Conservation (phyloP, 495 filamentous ascomycete genomes). For the Penicillium coprophilum region DNA sequence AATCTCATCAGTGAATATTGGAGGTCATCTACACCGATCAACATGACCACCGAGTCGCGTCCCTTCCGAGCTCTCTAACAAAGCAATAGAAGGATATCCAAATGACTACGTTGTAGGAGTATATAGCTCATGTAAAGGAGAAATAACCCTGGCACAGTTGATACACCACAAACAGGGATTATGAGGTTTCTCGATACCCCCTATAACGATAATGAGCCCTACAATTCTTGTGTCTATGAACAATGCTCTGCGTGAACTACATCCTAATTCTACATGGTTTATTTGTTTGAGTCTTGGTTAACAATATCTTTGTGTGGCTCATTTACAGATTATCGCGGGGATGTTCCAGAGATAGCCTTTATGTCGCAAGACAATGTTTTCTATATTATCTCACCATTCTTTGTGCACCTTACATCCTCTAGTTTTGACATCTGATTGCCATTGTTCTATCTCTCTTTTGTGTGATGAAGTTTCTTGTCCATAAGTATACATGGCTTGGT, state of each 20-base stretch:
- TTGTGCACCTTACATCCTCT: neutral
- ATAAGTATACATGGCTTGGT: neutral
- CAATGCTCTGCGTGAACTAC: neutral
- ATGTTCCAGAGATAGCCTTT: neutral
- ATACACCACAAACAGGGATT: neutral
- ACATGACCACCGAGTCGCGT: conserved; percentile 29
- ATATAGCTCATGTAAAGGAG: neutral
- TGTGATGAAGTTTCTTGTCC: neutral
- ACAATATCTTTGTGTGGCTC: neutral
- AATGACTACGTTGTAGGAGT: neutral
- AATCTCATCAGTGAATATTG: neutral
- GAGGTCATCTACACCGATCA: conserved; percentile 33
- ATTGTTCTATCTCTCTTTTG: neutral
- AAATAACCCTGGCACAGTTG: neutral
- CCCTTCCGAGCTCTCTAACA: conserved; percentile 26
- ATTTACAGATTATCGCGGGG: neutral
- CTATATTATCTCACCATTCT: neutral
- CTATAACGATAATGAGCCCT: neutral
- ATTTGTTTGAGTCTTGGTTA: neutral
- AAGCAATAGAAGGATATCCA: conserved; percentile 8
- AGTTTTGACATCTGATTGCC: neutral
- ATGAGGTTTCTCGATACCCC: neutral
- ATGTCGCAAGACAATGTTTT: neutral
- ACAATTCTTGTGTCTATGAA: neutral
- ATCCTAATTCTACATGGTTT: neutral